Evolutionary conservation across 805 yeast genomes (phyloP), one percentile per base, ranked within the genome.

Genomic region (Candida loeiensis): DNA sequence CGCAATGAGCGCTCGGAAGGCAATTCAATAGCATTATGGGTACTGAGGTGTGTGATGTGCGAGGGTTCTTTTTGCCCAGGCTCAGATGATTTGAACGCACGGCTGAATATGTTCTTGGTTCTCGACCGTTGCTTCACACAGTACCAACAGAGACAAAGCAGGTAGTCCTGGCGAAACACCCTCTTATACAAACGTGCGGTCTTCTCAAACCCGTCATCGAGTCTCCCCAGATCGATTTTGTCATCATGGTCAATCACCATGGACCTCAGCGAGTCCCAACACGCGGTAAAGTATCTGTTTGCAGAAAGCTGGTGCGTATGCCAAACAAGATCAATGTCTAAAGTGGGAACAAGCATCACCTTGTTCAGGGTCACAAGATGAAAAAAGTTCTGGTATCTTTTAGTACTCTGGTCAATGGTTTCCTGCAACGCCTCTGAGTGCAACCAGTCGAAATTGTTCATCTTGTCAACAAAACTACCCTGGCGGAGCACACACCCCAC

Each of bases 251-350:
- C 39, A 17, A 37, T 35, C 34, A 40, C 46, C 30, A 25, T 33
- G 30, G 22, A 30, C 57, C 51, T 21, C 14, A 18, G 40, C 45
- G 27, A 45, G 14, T 11, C 51, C 8, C 44, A 26, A 36, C 53
- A 46, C 22, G 44, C 45, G 3, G 9, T 13, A 25, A 49, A 44
- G 34, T 57, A 56, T 17, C 34, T 25, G 29, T 34, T 34, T 36
- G 45, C 36, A 5, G 46, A 30, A 11, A 58, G 41, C 28, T 54
- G 59, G 37, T 58, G 61, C 3, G 63, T 58, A 31, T 51, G 59
- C 63, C 63, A 57, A 3, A 55, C 34, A 29, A 58, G 42, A 26
- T 57, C 61, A 22, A 58, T 55, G 30, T 58, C 62, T 31, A 58
- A 44, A 4, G 61, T 56, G 2, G 63, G 62, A 1, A 56, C 55